Conservation (phyloP, 257 asterid genomes). For the Datura wrightii region DNA sequence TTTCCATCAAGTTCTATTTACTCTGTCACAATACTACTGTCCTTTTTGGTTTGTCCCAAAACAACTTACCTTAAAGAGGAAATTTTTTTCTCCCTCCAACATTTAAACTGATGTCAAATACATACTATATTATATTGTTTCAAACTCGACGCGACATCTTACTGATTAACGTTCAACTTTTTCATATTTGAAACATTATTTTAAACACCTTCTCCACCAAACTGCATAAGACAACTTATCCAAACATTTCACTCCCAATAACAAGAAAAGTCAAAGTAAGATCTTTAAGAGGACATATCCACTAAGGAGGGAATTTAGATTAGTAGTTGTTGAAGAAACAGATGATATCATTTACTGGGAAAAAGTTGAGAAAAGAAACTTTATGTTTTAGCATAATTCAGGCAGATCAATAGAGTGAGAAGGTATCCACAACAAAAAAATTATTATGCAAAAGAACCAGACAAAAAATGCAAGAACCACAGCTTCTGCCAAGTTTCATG, state of each 20-base stretch:
- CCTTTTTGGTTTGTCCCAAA: slow-evolving; percentile 10
- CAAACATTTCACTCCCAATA: background rate
- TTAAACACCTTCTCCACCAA: background rate
- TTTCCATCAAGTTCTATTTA: slow-evolving; percentile 4
- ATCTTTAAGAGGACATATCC: background rate
- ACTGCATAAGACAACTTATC: slow-evolving; percentile 23
- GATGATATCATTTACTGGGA: background rate
- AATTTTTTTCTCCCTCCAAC: background rate
- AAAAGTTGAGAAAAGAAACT: slow-evolving; percentile 9
- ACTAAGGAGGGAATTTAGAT: background rate
- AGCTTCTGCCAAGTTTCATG: slow-evolving; percentile 20
- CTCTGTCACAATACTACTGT: background rate
- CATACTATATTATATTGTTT: background rate
- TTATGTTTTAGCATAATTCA: background rate
- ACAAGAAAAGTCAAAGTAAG: background rate
- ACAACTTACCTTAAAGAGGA: background rate
- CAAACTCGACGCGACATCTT: background rate
- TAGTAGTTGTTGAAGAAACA: slow-evolving; percentile 10
- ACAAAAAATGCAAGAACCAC: slow-evolving; percentile 13
- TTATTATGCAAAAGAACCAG: slow-evolving; percentile 10
- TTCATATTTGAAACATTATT: background rate
- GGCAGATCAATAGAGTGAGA: background rate
- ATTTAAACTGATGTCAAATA: background rate
- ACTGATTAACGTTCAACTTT: slow-evolving; percentile 14
- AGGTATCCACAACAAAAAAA: slow-evolving; percentile 8